Percentiles rank a stretch among this genome's conserved stretches.
phyloP scores from a whole-genome alignment of 148 eudicot genomes.

The Spergularia bocconei region DNA sequence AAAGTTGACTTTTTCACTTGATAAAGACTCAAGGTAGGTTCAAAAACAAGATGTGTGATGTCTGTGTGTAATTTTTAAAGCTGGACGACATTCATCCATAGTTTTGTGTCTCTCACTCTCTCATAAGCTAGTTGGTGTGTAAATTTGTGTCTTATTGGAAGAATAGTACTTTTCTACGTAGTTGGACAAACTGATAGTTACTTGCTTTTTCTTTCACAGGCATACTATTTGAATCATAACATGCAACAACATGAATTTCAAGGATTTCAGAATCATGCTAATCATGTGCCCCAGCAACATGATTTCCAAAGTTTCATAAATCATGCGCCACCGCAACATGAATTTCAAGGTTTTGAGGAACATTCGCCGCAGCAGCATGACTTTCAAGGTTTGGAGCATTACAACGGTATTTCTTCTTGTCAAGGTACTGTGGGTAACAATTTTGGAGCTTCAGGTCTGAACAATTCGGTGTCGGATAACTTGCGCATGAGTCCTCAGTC shows the following conservation, averaged over 20 bases:
- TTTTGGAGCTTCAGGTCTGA: slow-evolving; percentile 32
- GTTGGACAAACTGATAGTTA: neutral
- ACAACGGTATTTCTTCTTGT: slow-evolving; percentile 14
- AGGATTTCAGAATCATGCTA: slow-evolving; percentile 15
- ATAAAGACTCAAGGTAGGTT: no score
- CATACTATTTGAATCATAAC: slow-evolving; percentile 21
- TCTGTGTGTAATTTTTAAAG: neutral
- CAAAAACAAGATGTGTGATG: no score
- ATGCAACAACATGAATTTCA: slow-evolving; percentile 28
- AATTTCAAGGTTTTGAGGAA: slow-evolving; percentile 23
- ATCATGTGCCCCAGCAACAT: slow-evolving; percentile 18
- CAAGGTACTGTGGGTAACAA: slow-evolving; percentile 22
- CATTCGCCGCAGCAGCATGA: slow-evolving; percentile 12
- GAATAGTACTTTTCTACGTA: neutral
- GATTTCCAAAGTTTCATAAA: slow-evolving; percentile 28
- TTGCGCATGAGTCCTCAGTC: slow-evolving; percentile 20
- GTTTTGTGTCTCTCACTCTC: neutral
- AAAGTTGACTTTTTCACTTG: no score
- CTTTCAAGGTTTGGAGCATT: slow-evolving; percentile 35
- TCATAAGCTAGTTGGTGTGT: no score
- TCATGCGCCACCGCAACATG: slow-evolving; percentile 19
- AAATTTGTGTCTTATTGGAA: no score
- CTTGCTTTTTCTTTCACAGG: slow-evolving; percentile 25
- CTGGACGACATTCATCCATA: neutral
- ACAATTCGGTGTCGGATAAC: slow-evolving; percentile 25